These are phyloP conservation scores for Apiospora hydei DNA, from an alignment of 2,329 filamentous ascomycete species.

Conservation along the genomic window DNA sequence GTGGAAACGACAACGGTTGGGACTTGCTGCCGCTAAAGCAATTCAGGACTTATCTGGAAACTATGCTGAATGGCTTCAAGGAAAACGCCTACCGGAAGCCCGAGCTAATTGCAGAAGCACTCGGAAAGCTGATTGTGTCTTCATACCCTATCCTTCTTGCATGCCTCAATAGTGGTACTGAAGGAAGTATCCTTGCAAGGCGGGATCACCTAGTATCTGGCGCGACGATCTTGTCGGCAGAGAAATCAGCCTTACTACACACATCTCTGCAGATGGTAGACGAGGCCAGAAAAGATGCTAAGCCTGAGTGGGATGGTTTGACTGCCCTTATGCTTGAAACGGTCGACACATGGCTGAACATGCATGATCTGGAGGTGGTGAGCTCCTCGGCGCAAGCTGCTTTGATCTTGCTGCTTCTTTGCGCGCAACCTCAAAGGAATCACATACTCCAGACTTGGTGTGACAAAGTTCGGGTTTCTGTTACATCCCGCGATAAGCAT, in stretches of 20 bases:
- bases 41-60: conserved; percentile 39
- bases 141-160: conserved; percentile 51
- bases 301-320: conserved; percentile 33
- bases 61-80: conserved; percentile 51
- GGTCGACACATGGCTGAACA: conserved; percentile 55
- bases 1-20: conserved; percentile 18
- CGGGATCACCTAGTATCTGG: neutral
- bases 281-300: conserved; percentile 25
- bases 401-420: conserved; percentile 57
- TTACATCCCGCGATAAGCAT: conserved; percentile 45
- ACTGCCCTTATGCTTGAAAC: conserved; percentile 41
- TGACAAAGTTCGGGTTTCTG: conserved; percentile 45
- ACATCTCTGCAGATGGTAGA: conserved; percentile 31
- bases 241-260: conserved; percentile 20
- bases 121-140: conserved; percentile 64
- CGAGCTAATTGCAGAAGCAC: conserved; percentile 70
- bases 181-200: neutral
- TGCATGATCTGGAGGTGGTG: conserved; percentile 59
- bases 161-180: neutral
- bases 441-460: conserved; percentile 56
- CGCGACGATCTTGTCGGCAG: conserved; percentile 31
- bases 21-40: conserved; percentile 32
- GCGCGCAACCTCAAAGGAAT: conserved; percentile 44
- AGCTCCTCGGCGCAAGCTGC: conserved; percentile 59
- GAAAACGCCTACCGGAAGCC: conserved; percentile 61